Evolutionary conservation across 495 filamentous ascomycete species (phyloP), one percentile per base, ranked within the genome.

Genomic region (Neurospora sp.): DNA sequence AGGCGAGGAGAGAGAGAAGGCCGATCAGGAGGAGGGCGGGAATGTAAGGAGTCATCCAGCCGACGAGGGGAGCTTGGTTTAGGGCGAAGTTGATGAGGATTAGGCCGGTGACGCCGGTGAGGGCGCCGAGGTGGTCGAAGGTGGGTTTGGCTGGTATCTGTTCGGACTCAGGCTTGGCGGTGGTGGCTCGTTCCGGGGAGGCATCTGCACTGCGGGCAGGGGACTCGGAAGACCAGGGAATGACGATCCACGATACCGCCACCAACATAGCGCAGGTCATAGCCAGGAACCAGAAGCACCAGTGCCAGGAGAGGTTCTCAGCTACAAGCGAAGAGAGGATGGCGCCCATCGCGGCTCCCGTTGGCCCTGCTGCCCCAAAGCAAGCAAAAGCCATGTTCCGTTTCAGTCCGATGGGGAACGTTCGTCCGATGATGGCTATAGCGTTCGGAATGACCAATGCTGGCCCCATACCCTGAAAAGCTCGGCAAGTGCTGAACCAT

Each of bases 301-400:
- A 93, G 1, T 86, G 87, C 91, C 90, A 93, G 82, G 84, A 88
- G 3, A 82, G 83, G 77, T 65, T 81, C 69, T 86, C 75, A 74
- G 88, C 81, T 1, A 90, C 86, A 4, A 91, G 72, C 0, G 82
- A 79, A 0, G 82, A 76, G 70, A 90, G 86, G 0, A 86, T 80
- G 9, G 79, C 80, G 0, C 89, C 90, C 3, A 87, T 10, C 17
- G 87, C 76, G 20, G 80, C 83, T 1, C 91, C 89, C 2, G 79
- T 81, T 0, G 90, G 91, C 0, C 89, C 90, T 8, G 83, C 80
- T 1, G 87, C 89, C 3, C 89, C 90, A 72, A 92, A 92, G 38
- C 88, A 73, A 3, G 86, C 82, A 73, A 93, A 91, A 3, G 86
- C 83, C 78, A 93, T 86, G 65, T 77, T 77, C 79, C 91, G 89